Base-by-base conservation (phyloP, 352 stramenopile species). In the Pythium brachiatum region DNA sequence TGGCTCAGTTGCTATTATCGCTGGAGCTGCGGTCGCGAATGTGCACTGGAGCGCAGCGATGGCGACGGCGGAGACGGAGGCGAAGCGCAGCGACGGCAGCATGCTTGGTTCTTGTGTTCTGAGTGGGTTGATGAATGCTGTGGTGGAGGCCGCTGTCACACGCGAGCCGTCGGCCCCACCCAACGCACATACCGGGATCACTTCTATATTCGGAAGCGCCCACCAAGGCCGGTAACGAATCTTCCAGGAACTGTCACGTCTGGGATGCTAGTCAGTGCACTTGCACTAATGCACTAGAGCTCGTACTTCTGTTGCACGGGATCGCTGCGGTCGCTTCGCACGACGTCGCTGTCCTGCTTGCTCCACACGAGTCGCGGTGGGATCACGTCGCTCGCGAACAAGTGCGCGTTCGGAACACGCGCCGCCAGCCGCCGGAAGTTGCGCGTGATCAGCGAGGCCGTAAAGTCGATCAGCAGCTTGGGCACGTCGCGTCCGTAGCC, bases 301-400 rank as follows among this genome's bases (percentile, higher is more conserved):
- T 76, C 72, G 57, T 86, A 92, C 59, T 89, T 90, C 50, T 74
- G 76, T 57, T 92, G 83, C 20, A 92, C 66, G 29, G 70, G 60
- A 61, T 92, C 79, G 32, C 67, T 59, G 23, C 77, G 62, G 58
- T 89, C 68, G 9, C 72, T 65, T 0, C 66, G 70, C 11, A 83
- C 70, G 18, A 89, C 61, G 47, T 79, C 57, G 25, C 74, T 70
- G 1, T 69, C 71, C 57, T 92, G 83, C 31, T 93, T 90, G 62
- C 79, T 90, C 83, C 83, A 93, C 16, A 93, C 79, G 11, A 93
- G 57, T 13, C 77, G 73, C 7, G 81, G 83, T 11, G 83, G 83
- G 29, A 86, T 79, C 9, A 44, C 66, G 9, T 73, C 72, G 63
- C 75, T 90, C 41, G 88, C 81, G 65, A 90, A 90, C 50, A 92